Base-by-base conservation (phyloP, 805 yeast species). In the Saccharomycopsis sp. region DNA sequence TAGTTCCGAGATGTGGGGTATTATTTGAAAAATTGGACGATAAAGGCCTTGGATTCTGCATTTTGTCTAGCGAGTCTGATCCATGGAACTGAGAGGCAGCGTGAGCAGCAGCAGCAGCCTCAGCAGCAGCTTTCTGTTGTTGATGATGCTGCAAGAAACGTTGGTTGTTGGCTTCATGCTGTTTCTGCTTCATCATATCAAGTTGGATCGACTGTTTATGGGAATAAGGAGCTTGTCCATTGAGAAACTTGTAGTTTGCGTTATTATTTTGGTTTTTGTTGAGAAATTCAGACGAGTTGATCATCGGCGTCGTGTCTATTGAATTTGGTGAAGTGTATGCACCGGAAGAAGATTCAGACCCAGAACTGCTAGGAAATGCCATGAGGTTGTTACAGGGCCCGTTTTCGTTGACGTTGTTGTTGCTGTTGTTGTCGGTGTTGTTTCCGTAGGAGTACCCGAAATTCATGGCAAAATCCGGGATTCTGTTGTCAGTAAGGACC, bases 91-190 rank as follows among this genome's bases (percentile, higher is more conserved):
- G 2, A 19, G 20, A 14, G 24, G 17, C 17, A 8, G n/a, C 24
- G 41, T 41, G 20, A 19, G 22, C 14, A 24, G 15, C 35, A 41
- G 44, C 14, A 22, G 14, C 14, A 15, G 20, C 44, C 22, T 14
- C 34, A 14, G n/a, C 23, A 41, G 17, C 44, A 23, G 38, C 29
- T 14, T 8, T 23, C 38, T 19, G n/a, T 25, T 15, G 15, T n/a
- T 23, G 17, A 14, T 34, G 75, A 76, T 1, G 76, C 74, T 0
- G 69, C 38, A 29, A 29, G 12, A 29, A 29, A 29, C 38, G 38
- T 73, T 5, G 73, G 74, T 1, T 67, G 74, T 1, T 65, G 73
- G 55, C 73, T 76, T 2, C 67, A 70, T 53, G 74, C 71, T 38
- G 63, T 22, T 52, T 38, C 12, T 51, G 56, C 12, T 35, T 14